Evolutionary conservation across 78 protist genomes (phyloP).

Genomic region (Bigelowiella natans): DNA sequence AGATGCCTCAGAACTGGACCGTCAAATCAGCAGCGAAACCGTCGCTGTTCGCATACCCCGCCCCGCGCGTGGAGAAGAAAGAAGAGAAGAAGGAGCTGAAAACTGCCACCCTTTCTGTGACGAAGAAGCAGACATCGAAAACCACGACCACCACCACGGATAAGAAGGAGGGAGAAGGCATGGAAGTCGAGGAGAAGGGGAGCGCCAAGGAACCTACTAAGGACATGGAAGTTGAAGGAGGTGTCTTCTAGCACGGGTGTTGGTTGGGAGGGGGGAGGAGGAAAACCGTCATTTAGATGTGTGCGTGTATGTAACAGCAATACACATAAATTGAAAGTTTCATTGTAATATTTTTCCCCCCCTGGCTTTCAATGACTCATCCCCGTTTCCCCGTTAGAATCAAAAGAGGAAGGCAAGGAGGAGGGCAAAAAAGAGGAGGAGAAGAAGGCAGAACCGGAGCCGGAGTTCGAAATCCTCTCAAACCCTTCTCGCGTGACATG

Average conservation of each 20-base stretch:
- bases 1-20: conserved; percentile 26
- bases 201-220: conserved; percentile 26
- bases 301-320: too few relatives aligned
- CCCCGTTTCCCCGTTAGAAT: too few relatives aligned
- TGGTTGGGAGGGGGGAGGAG: too few relatives aligned
- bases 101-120: not conserved
- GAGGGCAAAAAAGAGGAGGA: conserved; percentile 2
- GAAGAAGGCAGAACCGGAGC: conserved; percentile 16
- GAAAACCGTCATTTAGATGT: too few relatives aligned
- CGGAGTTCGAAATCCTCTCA: conserved; percentile 36
- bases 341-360: too few relatives aligned
- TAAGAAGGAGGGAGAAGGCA: not conserved
- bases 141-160: too few relatives aligned
- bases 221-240: conserved; percentile 1
- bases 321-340: too few relatives aligned
- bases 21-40: conserved; percentile 49
- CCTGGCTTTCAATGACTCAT: too few relatives aligned
- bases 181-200: conserved; percentile 10
- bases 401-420: not conserved
- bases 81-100: conserved; percentile 21
- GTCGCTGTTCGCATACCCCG: conserved; percentile 79
- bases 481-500: conserved; percentile 75
- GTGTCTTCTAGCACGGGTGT: too few relatives aligned
- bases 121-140: not conserved
- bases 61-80: conserved; percentile 42